Evolutionary conservation across 805 yeast species (phyloP).

Genomic region (Saccharomycopsis malanga): DNA sequence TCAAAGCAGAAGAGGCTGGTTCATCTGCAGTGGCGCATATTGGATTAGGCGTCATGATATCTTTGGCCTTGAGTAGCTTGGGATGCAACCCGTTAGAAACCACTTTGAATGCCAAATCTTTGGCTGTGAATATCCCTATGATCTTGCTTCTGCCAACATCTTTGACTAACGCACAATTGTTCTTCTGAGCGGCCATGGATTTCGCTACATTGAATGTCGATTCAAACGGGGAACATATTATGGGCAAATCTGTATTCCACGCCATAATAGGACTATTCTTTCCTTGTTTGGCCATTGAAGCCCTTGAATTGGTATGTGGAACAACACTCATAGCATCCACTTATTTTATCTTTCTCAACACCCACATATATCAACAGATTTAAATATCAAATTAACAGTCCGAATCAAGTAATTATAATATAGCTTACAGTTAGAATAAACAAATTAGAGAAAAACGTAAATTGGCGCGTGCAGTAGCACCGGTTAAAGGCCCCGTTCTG

Average conservation of each 20-base stretch:
- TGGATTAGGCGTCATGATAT: slow-evolving; percentile 37
- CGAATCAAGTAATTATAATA: too few species aligned
- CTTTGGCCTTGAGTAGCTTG: slow-evolving; percentile 27
- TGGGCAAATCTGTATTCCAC: slow-evolving; percentile 31
- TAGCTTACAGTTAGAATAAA: too few species aligned
- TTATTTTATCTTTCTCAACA: too few species aligned
- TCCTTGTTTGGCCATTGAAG: background rate
- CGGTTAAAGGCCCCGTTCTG: too few species aligned
- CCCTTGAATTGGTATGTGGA: background rate
- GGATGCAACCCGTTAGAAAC: slow-evolving; percentile 30
- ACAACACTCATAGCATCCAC: background rate
- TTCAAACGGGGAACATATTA: slow-evolving; percentile 31
- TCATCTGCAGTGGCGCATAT: slow-evolving; percentile 31
- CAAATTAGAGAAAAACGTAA: too few species aligned
- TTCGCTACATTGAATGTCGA: slow-evolving; percentile 31
- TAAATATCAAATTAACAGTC: too few species aligned
- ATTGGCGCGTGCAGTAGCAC: too few species aligned
- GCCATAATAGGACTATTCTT: slow-evolving; percentile 15
- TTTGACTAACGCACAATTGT: slow-evolving; percentile 37
- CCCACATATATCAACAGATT: too few species aligned
- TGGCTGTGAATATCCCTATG: slow-evolving; percentile 39
- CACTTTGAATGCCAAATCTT: slow-evolving; percentile 40
- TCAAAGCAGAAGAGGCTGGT: slow-evolving; percentile 37
- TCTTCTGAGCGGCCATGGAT: slow-evolving; percentile 33
- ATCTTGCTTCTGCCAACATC: slow-evolving; percentile 26